phyloP scores from a whole-genome alignment of 2,329 filamentous ascomycete species.

The Botrytis medusae region DNA sequence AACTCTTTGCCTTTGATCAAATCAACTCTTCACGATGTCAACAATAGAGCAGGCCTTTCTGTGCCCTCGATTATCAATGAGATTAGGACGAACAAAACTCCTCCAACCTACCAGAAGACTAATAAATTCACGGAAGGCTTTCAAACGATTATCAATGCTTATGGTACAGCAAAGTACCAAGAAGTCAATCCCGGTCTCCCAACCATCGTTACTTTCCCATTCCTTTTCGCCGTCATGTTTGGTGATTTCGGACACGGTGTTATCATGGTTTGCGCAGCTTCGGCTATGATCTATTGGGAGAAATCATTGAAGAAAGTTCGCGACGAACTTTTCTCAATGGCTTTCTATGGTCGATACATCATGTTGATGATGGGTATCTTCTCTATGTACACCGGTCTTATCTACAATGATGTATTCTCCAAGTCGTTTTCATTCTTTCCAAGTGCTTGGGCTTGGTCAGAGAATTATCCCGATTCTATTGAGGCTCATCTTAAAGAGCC shows the following conservation, averaged over 20 bases:
- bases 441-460: conserved; percentile 81
- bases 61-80: conserved; percentile 98
- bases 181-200: conserved; percentile 96
- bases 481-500: conserved; percentile 61
- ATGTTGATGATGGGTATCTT: conserved; percentile 97
- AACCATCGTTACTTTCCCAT: conserved; percentile 97
- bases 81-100: conserved; percentile 94
- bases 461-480: conserved; percentile 65
- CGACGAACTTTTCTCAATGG: conserved; percentile 96
- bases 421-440: conserved; percentile 85
- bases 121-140: conserved; percentile 99
- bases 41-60: conserved; percentile 91
- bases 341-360: conserved; percentile 98
- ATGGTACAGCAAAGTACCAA: conserved; percentile 94
- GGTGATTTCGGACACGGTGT: conserved; percentile 93
- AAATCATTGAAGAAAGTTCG: conserved; percentile 86
- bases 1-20: conserved; percentile 88
- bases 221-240: conserved; percentile 99
- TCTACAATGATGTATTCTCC: conserved; percentile 98
- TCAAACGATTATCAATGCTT: conserved; percentile 98
- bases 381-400: conserved; percentile 93
- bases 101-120: conserved; percentile 94
- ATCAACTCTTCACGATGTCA: conserved; percentile 92
- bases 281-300: conserved; percentile 97
- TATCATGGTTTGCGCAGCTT: conserved; percentile 80